Base-by-base conservation (phyloP, 2,329 filamentous ascomycete species). In the Penicillium sp. region DNA sequence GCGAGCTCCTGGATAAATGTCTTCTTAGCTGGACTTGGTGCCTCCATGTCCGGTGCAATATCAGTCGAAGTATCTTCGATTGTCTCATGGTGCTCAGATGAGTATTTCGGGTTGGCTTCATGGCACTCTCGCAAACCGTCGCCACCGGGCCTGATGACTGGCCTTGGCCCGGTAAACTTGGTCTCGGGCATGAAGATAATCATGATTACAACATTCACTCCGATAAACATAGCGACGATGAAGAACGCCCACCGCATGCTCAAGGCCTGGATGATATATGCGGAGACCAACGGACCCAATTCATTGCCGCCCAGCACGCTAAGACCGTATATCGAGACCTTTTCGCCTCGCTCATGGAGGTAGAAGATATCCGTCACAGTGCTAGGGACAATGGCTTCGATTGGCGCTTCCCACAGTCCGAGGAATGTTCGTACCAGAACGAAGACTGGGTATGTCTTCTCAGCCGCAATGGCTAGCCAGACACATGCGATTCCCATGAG, bases 311-410 rank as follows among this genome's bases (percentile, higher is more conserved):
- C 54, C 11, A 58, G 46, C n/a, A 50, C 55, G 5, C 46, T 30
- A 4, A 58, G 17, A 3, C 55, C 45, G 35, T 58, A 50, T n/a
- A 46, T 58, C 13, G 46, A 29, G 0, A 58, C 46, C 19, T 50
- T 7, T 13, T 49, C 44, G 1, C 55, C 55, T 5, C 55, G 45
- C 13, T 58, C 17, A 23, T 58, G 55, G 6, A 58, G 15, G 31
- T 50, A 58, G 46, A 58, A 58, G n/a, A 58, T 58, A n/a, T 58
- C 55, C 1, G 55, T 50, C 46, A 58, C 30, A 5, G 55, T 58
- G 21, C 26, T 19, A 30, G 55, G 55, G 3, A 47, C 55, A 13
- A 58, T 23, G 1, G 30, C 41, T 35, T 58, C 55, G 26, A 55
- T 55, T 6, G 55, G 46, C 7, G 55, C 55, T 5, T 47, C 26